Evolutionary conservation across 2,329 filamentous ascomycete genomes (phyloP).

Genomic region (Xylariales sp.): DNA sequence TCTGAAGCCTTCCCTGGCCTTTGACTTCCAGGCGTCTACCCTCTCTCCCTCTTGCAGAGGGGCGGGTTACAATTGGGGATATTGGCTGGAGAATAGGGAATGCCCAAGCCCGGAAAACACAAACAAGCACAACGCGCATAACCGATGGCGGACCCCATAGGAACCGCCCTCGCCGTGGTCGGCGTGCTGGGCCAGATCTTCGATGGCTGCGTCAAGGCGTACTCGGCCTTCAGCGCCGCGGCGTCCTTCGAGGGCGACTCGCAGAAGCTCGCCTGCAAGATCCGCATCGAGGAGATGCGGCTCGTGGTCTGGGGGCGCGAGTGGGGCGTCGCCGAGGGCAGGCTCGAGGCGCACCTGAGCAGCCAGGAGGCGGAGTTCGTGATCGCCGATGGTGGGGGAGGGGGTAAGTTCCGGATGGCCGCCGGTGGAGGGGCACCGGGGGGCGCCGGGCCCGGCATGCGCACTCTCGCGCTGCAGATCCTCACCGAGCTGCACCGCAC

Average conservation of each 20-base stretch:
- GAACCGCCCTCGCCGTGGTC: slow-evolving; percentile 37
- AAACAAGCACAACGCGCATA: too few species aligned
- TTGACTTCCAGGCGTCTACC: too few species aligned
- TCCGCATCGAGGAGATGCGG: slow-evolving; percentile 45
- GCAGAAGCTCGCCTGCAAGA: slow-evolving; percentile 40
- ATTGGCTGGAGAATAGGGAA: too few species aligned
- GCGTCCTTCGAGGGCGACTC: slow-evolving; percentile 36
- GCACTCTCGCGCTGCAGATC: slow-evolving; percentile 34
- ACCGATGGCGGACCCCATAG: slow-evolving; percentile 36
- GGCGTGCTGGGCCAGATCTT: slow-evolving; percentile 42
- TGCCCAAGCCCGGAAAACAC: too few species aligned
- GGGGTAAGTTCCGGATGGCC: slow-evolving; percentile 8
- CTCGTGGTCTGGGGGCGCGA: slow-evolving; percentile 42
- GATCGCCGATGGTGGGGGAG: slow-evolving; percentile 28
- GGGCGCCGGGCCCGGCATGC: slow-evolving; percentile 24
- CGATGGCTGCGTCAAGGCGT: slow-evolving; percentile 41
- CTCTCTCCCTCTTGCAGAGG: too few species aligned
- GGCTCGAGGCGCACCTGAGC: slow-evolving; percentile 34
- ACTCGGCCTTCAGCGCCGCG: slow-evolving; percentile 38
- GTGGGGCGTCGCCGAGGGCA: slow-evolving; percentile 42
- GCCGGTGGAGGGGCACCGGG: not conserved
- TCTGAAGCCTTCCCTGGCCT: too few species aligned
- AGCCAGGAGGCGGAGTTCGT: too few species aligned
- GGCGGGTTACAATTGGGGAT: too few species aligned
- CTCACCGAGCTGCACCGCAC: slow-evolving; percentile 37